Conservation (phyloP, 768 basidiomycete species). For the Mycena venus region DNA sequence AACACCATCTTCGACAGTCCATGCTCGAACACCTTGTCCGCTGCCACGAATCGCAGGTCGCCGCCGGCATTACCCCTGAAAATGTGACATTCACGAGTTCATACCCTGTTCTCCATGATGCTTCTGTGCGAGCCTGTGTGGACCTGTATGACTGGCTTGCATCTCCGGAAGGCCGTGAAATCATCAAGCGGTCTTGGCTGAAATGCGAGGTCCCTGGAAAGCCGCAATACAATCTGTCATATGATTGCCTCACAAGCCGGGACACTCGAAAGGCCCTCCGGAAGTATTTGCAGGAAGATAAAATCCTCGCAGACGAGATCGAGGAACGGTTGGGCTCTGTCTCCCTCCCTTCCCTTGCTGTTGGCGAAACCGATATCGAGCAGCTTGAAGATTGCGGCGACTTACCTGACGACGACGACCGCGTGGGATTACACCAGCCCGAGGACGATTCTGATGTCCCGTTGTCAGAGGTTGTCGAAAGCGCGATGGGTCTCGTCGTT, state of each 20-base stretch:
- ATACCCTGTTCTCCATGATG: constrained; percentile 28
- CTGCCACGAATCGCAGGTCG: constrained; percentile 15
- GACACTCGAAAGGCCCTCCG: neutral
- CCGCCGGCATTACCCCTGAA: constrained; percentile 23
- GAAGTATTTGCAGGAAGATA: neutral
- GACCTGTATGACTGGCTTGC: constrained; percentile 32
- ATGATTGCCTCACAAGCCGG: neutral
- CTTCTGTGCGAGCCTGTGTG: constrained; percentile 12
- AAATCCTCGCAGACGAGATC: neutral
- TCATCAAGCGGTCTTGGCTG: constrained; percentile 21
- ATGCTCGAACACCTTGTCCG: constrained; percentile 21
- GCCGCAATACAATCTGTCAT: neutral
- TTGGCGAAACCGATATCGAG: neutral
- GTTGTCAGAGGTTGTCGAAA: too few species aligned
- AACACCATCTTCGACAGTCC: constrained; percentile 34
- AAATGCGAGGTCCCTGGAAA: neutral
- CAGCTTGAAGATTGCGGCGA: neutral
- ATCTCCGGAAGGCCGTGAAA: constrained; percentile 1
- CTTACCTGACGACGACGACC: too few species aligned
- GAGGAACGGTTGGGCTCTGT: too few species aligned
- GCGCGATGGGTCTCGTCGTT: too few species aligned
- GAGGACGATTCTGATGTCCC: constrained; percentile 1
- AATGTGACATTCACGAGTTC: neutral
- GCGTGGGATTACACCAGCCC: too few species aligned
- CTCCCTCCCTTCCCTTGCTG: neutral